Evolutionary conservation across 23 red algal genomes (phyloP), one percentile per base, ranked within the genome.

Genomic region (Agarophyton chilense): DNA sequence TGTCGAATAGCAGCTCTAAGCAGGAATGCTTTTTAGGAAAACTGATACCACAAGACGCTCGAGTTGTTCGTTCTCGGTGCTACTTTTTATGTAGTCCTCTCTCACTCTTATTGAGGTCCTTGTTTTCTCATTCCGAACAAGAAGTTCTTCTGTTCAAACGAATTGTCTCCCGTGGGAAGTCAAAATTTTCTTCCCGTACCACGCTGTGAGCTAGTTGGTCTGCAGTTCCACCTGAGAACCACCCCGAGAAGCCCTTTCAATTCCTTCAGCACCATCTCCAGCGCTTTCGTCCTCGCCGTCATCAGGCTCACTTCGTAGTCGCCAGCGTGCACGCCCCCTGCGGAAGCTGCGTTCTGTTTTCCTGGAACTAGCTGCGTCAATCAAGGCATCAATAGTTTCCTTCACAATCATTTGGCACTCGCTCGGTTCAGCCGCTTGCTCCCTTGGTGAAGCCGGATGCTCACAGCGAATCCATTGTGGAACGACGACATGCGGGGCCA

Each of bases 401-500:
- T 74, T 18, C 4, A 74, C 68, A 74, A 74, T 74, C 68, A 74
- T 24, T 25, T 74, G 68, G 14, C 68, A 74, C 47, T 74, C 68
- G 68, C 34, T 74, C 41, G 18, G 19, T 38, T 74, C 39, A 4
- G 68, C 39, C 29, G 19, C 43, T 74, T 74, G 39, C 25, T 74
- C 68, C 41, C 21, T 45, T 74, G 68, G 68, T 74, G 68, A 74
- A 43, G 68, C 32, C 1, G 50, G 50, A 87, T 87, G 64, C 10
- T 89, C 85, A 19, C 39, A 57, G 28, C 88, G 74, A 22, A 91
- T 72, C 88, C 88, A 91, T 39, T 91, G 88, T 8, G 88, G 88
- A 10, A 91, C 61, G 33, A 91, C 40, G 76, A 91, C 88, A 34
- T 91, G 88, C 61, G 88, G 88, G 2, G 88, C 88, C 11, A 91